Evolutionary conservation across 2,329 filamentous ascomycete species (phyloP), one percentile per base, ranked within the genome.

Genomic region (Aureobasidium sp.): DNA sequence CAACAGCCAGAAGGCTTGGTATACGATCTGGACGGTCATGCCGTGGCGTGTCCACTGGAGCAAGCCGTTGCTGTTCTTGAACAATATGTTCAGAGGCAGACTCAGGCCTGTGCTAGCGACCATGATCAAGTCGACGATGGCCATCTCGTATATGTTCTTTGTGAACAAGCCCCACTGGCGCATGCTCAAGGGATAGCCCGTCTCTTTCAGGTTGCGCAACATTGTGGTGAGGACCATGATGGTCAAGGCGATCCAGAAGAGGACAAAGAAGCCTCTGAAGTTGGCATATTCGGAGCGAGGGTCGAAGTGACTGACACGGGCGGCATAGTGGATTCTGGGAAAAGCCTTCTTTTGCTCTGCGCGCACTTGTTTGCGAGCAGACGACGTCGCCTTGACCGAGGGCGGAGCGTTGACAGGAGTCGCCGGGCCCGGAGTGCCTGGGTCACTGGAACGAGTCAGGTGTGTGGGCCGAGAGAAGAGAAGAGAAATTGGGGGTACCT

Each of bases 191-290:
- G 90, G 87, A 66, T 85, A 88, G 19, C 93, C 93, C 0, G 89
- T 96, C 66, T 97, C 93, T 69, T 91, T 95, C 65, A 93, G 81
- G 68, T 95, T 97, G 63, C 91, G 83, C 64, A 96, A 72, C 76
- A 90, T 88, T n/a, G 88, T 88, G 2, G 91, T 97, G 58, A 95
- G 85, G 63, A 90, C 89, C 90, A 98, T 95, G 69, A 98, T 95
- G 61, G 88, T 88, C 56, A 98, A 77, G 8, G 89, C 89, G 59
- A 98, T 91, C 93, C 93, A 98, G 73, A 98, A 98, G 32, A 98
- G 80, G 51, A 93, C 88, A 73, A 96, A 98, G 79, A 98, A 98
- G 66, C 93, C 93, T 62, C 89, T 83, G 68, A 98, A 98, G 70
- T 98, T 90, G 64, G 84, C 84, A 68, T 97, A 90, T 64, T 95